phyloP scores from a whole-genome alignment of 306 rosid genomes.

The Rosa lucieae region DNA sequence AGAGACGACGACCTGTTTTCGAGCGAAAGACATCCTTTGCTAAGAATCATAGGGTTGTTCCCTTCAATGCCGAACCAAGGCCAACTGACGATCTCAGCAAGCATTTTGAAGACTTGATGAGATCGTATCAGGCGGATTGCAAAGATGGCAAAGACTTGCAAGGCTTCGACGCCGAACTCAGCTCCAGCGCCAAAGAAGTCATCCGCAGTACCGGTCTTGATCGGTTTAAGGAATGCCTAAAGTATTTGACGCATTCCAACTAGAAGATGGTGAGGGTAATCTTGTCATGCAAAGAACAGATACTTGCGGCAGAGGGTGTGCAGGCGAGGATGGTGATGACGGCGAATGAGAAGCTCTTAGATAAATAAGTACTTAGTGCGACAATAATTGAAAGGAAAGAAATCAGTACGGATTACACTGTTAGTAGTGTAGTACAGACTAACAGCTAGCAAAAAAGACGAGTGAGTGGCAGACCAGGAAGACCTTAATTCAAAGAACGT shows the following conservation, averaged over 20 bases:
- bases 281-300: not conserved
- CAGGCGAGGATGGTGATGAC: not conserved
- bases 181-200: not conserved
- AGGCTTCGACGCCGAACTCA: not conserved
- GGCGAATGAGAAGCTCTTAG: not conserved
- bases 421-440: too few species aligned
- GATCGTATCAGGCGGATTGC: not conserved
- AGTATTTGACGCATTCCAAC: not conserved
- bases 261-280: not conserved
- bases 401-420: too few species aligned
- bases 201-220: not conserved
- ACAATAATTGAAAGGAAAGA: too few species aligned
- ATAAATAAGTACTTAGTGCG: not conserved
- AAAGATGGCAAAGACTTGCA: not conserved
- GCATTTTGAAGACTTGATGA: not conserved
- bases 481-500: not conserved
- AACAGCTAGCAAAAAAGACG: too few species aligned
- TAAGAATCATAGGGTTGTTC: not conserved
- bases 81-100: too few species aligned
- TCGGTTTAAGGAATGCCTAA: not conserved
- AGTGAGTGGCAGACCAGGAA: not conserved
- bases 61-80: not conserved
- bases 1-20: not conserved
- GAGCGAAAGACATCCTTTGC: not conserved
- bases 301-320: not conserved